Base-by-base conservation (phyloP, 345 rosid species). In the Cardamine chenopodiifolia region DNA sequence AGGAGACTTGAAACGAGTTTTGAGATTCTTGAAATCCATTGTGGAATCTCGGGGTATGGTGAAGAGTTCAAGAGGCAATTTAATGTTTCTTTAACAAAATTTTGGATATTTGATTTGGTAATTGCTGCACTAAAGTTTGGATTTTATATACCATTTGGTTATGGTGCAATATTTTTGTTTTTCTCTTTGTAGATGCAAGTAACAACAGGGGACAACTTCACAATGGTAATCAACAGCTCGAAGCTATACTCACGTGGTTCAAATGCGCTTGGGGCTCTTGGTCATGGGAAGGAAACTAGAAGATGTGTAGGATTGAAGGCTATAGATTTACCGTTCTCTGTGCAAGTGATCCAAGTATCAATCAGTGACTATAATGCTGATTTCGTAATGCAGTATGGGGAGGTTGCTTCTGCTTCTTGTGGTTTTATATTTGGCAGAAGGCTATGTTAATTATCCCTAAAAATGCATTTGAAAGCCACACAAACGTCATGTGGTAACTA, bases 331-430 rank as follows among this genome's bases (percentile, higher is more conserved):
- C 88, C 61, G 2, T 15, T 14, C 60, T 15, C 37, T 55, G 11
- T 88, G 58, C 78, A 60, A 26, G 94, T 86, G 53, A 74, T 79
- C 57, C 94, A 85, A 77, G 88, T 88, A 62, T 90, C 94, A 59
- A 91, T 91, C 49, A 84, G 88, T 72, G 85, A 87, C 11, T 81
- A 88, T 76, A 93, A 90, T 70, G 87, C 87, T 68, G 97, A 92
- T 73, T 90, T 88, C 17, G 74, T 88, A 75, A 73, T 80, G 83
- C 79, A 81, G 70, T 85, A 90, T 44, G 93, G 80, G 89, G 86
- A 90, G 71, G 85, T 76, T 55, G 35, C 57, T 65, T 13, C 1
- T 47, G 58, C n/a, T 23, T 53, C 58, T 53, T 53, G 23, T 25
- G 17, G 31, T 22, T 26, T 26, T 26, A n/a, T 26, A 26, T 26